Evolutionary conservation across 1,139 yeast species (phyloP).

Genomic region (Hansenula anomala): DNA sequence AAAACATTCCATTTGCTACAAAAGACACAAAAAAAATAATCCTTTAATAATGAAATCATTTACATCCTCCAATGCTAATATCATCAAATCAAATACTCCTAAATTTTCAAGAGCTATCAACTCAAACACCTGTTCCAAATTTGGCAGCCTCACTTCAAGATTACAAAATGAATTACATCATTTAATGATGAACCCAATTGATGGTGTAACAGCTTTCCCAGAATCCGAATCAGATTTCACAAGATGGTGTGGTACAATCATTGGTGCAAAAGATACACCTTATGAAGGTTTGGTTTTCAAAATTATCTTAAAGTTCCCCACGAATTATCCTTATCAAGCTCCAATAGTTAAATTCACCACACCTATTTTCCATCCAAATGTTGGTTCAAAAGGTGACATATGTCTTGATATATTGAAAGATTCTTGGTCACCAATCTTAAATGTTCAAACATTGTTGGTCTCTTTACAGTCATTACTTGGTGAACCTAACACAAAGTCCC

Average conservation of each 20-base stretch:
- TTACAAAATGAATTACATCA: neutral
- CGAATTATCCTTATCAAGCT: slow-evolving; percentile 57
- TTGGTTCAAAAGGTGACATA: slow-evolving; percentile 57
- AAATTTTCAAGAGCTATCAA: no score
- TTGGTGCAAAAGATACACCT: slow-evolving; percentile 59
- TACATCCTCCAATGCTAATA: no score
- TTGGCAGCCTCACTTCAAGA: no score
- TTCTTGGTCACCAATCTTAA: slow-evolving; percentile 69
- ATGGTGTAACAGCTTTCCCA: slow-evolving; percentile 51
- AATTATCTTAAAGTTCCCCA: slow-evolving; percentile 49
- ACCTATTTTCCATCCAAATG: slow-evolving; percentile 73
- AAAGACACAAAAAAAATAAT: no score
- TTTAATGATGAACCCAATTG: slow-evolving; percentile 21
- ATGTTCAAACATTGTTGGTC: slow-evolving; percentile 54
- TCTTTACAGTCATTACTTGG: slow-evolving; percentile 54
- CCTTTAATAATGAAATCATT: no score
- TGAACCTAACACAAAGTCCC: slow-evolving; percentile 49
- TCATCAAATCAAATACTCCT: no score
- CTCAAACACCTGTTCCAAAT: no score
- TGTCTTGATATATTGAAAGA: slow-evolving; percentile 41
- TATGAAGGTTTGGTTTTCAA: slow-evolving; percentile 53
- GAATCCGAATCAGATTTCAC: slow-evolving; percentile 47
- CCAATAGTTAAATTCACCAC: slow-evolving; percentile 57
- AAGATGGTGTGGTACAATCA: slow-evolving; percentile 57
- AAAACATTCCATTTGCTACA: no score